Evolutionary conservation across 805 yeast species (phyloP).

Genomic region (Tetrapisispora arboricola): DNA sequence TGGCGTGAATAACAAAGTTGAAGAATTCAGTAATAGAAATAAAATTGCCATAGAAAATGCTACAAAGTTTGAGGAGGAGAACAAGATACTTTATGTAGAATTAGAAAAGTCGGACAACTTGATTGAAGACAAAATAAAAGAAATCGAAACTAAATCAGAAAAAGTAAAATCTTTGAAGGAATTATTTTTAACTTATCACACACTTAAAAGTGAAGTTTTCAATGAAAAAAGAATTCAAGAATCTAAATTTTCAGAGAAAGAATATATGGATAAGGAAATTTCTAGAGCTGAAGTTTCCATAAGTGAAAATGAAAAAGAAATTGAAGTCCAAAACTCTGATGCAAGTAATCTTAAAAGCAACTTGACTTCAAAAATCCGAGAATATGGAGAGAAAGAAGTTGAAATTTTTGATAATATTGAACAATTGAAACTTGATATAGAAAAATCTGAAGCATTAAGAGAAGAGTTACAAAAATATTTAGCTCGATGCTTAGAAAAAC

Average conservation of each 20-base stretch:
- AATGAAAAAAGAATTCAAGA: constrained; percentile 35
- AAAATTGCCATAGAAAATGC: constrained; percentile 19
- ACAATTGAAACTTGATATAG: constrained; percentile 7
- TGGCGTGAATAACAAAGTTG: constrained; percentile 38
- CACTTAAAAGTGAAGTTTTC: constrained; percentile 37
- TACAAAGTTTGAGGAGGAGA: constrained; percentile 25
- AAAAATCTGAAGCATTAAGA: constrained; percentile 8
- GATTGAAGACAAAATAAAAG: constrained; percentile 20
- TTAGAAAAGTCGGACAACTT: constrained; percentile 24
- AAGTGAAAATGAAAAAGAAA: constrained; percentile 32
- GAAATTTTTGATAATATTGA: constrained; percentile 9
- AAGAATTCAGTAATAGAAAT: constrained; percentile 25
- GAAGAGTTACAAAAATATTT: constrained; percentile 11
- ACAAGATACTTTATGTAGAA: constrained; percentile 17
- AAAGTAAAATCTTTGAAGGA: constrained; percentile 9
- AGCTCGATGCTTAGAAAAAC: constrained; percentile 9
- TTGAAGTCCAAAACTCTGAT: constrained; percentile 12
- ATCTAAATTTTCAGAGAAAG: constrained; percentile 46
- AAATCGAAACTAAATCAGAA: constrained; percentile 7
- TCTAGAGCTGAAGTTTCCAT: constrained; percentile 42
- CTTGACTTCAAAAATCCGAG: constrained; percentile 8
- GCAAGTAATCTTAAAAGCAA: constrained; percentile 8
- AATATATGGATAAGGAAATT: constrained; percentile 53
- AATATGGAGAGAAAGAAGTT: constrained; percentile 3
- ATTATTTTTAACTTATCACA: constrained; percentile 28